Base-by-base conservation (phyloP, 1,284 basidiomycete genomes). In the Fomes fomentarius region DNA sequence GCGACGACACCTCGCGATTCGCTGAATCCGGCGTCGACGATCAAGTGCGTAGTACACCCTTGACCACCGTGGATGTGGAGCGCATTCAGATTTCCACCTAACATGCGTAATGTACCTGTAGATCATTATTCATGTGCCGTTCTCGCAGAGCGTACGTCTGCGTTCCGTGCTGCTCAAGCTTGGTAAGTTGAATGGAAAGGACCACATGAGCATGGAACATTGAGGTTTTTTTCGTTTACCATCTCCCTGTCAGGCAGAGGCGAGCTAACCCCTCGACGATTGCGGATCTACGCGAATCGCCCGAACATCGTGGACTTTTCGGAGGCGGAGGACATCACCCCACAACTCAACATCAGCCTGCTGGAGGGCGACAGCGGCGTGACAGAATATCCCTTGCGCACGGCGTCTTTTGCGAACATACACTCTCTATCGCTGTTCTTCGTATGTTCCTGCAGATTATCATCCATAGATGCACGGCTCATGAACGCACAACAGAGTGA, bases 81-180 rank as follows among this genome's bases (percentile, higher is more conserved):
- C 45, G 17, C 25, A 35, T 14, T 34, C 17, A 6, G 22, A 35
- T 31, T 24, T 31, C 37, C n/a, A n/a, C n/a, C n/a, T n/a, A n/a
- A 35, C 34, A 15, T 21, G 34, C 33, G 40, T 19, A 38, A 38
- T 41, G 50, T 55, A 50, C 34, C 57, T 56, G 44, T 65, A 93
- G 88, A 74, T 93, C 55, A 85, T 93, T 60, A 77, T 94, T 47
- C 89, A 93, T 68, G 72, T 93, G 47, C 89, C 90, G 1, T 94
- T 94, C 74, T 80, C 78, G 0, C 81, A 91, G 67, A 87, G 86
- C 63, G 90, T 93, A 22, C 77, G 89, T 41, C 69, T 94, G 47
- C 82, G 84, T 59, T 89, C 89, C 22, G 68, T 93, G 11, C 65
- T 91, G 14, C 70, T 93, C 40, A 92, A 92, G 68, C 70, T 90